A percentile compares a stretch with the other conserved stretches of the same genome.
Evolutionary conservation across 169 alveolate genomes (phyloP).

Genomic region (Plasmodium malariae): DNA sequence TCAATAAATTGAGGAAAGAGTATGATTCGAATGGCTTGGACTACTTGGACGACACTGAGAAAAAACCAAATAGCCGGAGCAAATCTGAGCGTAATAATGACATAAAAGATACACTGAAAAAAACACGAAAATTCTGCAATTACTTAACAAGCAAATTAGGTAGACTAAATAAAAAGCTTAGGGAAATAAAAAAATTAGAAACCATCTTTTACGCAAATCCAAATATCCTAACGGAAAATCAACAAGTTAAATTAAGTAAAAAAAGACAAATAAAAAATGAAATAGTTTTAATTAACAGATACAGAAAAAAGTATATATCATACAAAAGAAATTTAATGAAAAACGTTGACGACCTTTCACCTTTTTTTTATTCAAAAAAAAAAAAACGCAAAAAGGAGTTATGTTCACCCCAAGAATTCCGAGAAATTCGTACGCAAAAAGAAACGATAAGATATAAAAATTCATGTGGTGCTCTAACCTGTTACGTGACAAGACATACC

Average conservation of each 20-base stretch:
- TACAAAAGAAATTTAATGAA: conserved; percentile 62
- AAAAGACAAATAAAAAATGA: conserved; percentile 72
- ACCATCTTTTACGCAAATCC: conserved; percentile 62
- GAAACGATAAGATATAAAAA: not conserved
- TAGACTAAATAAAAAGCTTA: conserved; percentile 65
- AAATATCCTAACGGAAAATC: conserved; percentile 56
- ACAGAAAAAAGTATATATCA: conserved; percentile 55
- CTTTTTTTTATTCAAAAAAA: conserved; percentile 63
- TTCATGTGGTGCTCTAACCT: too few relatives aligned
- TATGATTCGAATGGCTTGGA: too few relatives aligned
- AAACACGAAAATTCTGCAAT: conserved; percentile 60
- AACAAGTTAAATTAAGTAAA: conserved; percentile 68
- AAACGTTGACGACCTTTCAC: conserved; percentile 62
- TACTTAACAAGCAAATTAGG: conserved; percentile 69
- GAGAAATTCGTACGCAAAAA: conserved; percentile 33
- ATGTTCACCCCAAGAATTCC: conserved; percentile 60
- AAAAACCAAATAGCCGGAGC: not conserved
- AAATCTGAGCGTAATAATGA: conserved; percentile 7
- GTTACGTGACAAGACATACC: too few relatives aligned
- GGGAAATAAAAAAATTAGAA: conserved; percentile 76
- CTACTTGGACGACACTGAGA: not conserved
- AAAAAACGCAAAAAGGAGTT: conserved; percentile 46
- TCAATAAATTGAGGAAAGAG: too few relatives aligned
- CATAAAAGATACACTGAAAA: conserved; percentile 19
- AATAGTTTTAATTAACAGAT: conserved; percentile 59